Conservation (phyloP, 2,329 filamentous ascomycete genomes). For the Macroventuria anomochaeta region DNA sequence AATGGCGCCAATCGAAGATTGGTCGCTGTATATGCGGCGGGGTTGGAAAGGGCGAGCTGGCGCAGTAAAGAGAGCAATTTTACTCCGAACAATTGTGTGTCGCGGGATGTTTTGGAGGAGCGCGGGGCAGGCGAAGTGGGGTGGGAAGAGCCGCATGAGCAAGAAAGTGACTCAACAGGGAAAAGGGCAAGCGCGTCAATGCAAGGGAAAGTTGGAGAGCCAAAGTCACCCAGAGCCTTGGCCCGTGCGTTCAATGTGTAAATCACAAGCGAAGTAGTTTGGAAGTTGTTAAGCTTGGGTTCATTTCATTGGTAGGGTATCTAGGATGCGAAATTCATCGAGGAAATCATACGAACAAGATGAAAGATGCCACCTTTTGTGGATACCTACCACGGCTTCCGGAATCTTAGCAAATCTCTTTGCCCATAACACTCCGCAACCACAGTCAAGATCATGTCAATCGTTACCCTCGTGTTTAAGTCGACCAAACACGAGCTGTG, state of each 20-base stretch:
- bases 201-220: slow-evolving; percentile 13
- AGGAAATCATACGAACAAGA: background rate
- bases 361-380: background rate
- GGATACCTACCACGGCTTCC: slow-evolving; percentile 55
- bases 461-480: slow-evolving; percentile 64
- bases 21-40: slow-evolving; percentile 28
- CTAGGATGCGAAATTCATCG: background rate
- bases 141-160: slow-evolving; percentile 39
- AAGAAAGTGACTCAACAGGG: slow-evolving; percentile 38
- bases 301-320: background rate
- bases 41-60: slow-evolving; percentile 16
- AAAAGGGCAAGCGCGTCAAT: slow-evolving; percentile 27
- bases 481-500: slow-evolving; percentile 51
- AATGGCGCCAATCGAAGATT: slow-evolving; percentile 19
- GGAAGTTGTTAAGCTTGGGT: background rate
- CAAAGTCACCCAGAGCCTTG: slow-evolving; percentile 4
- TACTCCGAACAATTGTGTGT: slow-evolving; percentile 26
- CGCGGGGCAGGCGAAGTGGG: slow-evolving; percentile 42
- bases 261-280: background rate
- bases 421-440: slow-evolving; percentile 91
- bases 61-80: slow-evolving; percentile 18
- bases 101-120: slow-evolving; percentile 31
- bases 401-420: slow-evolving; percentile 78
- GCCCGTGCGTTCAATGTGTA: slow-evolving; percentile 7
- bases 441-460: slow-evolving; percentile 91